A percentile compares a stretch with the other conserved stretches of the same genome.
These are phyloP conservation scores for Sporothrix protearum DNA, from an alignment of 2,329 filamentous ascomycete species.

Conservation along the genomic window DNA sequence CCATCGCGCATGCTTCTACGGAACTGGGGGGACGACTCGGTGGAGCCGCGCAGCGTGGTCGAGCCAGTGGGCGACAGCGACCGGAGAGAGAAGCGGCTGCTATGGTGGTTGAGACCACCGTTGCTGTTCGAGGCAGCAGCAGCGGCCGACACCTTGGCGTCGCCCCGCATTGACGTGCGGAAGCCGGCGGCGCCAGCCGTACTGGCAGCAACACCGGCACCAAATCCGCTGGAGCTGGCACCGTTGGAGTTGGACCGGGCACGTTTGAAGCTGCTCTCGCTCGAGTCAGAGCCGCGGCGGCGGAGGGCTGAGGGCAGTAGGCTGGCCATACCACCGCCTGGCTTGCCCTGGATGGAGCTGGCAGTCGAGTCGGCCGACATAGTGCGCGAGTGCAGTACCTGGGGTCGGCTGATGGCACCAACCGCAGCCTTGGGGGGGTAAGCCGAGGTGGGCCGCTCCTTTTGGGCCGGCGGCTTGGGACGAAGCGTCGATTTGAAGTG, in stretches of 20 bases:
- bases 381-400: constrained; percentile 37
- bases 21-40: constrained; percentile 45
- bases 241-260: constrained; percentile 24
- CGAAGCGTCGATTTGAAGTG: not conserved
- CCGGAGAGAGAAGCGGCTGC: constrained; percentile 60
- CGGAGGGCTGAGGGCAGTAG: constrained; percentile 40
- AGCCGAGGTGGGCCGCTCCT: not conserved
- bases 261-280: constrained; percentile 80
- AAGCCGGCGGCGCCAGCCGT: constrained; percentile 51
- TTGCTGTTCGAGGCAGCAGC: constrained; percentile 29
- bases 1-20: constrained; percentile 47
- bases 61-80: constrained; percentile 65
- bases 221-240: not conserved
- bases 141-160: constrained; percentile 32
- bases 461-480: not conserved
- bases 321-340: not conserved
- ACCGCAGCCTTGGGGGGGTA: constrained; percentile 14
- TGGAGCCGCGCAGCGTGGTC: constrained; percentile 46
- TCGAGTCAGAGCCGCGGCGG: constrained; percentile 60
- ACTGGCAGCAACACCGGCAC: constrained; percentile 39
- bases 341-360: constrained; percentile 30
- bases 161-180: constrained; percentile 67
- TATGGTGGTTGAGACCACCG: constrained; percentile 22
- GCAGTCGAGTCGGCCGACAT: constrained; percentile 7
- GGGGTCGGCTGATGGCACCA: not conserved